phyloP scores from a whole-genome alignment of 2,329 filamentous ascomycete species.

The Ophiostoma piceae region DNA sequence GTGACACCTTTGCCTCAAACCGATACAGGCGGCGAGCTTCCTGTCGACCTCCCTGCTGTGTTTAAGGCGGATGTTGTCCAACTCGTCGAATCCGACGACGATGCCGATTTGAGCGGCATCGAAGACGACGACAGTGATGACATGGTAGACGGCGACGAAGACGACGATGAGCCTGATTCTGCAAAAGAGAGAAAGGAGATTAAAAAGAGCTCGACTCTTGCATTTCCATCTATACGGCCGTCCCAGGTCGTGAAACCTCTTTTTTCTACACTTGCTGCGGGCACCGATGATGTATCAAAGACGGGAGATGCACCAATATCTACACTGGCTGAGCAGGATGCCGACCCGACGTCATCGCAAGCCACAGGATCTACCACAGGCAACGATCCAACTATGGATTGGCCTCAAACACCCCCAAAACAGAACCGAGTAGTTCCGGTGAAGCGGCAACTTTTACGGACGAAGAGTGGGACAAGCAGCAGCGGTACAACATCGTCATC shows the following conservation, averaged over 20 bases:
- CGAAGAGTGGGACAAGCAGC: neutral
- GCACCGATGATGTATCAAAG: neutral
- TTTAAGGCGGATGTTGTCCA: slow-evolving; percentile 19
- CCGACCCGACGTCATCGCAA: neutral
- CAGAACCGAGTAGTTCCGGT: neutral
- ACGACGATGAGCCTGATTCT: neutral
- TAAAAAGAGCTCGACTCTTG: neutral
- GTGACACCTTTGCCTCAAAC: neutral
- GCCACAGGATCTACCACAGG: neutral
- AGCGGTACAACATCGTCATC: neutral
- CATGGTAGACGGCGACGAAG: slow-evolving; percentile 10
- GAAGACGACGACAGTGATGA: slow-evolving; percentile 18
- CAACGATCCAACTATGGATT: neutral
- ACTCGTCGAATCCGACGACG: slow-evolving; percentile 16
- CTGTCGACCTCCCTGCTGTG: slow-evolving; percentile 16
- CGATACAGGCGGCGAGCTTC: neutral
- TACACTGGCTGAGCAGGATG: neutral
- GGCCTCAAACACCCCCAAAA: neutral
- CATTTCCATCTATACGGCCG: neutral
- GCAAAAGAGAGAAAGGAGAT: neutral
- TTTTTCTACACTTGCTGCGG: neutral
- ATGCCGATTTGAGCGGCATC: slow-evolving; percentile 2
- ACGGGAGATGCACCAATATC: neutral
- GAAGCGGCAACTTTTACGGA: slow-evolving; percentile 12
- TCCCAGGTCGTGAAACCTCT: neutral